Evolutionary conservation across 176 grass and related monocot species (phyloP).

Genomic region (Areca catechu): DNA sequence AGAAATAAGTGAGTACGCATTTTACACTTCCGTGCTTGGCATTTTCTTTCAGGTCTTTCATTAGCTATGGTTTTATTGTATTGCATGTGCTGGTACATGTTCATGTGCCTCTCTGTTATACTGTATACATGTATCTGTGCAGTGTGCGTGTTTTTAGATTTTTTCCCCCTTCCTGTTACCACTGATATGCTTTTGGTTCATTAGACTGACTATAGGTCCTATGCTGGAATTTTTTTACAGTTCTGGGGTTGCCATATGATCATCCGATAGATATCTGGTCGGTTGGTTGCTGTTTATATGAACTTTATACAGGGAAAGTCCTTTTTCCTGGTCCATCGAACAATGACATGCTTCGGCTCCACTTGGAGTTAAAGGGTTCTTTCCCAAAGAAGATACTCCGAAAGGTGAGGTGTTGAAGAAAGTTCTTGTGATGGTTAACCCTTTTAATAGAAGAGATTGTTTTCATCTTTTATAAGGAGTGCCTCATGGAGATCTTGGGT

Average conservation of each 20-base stretch:
- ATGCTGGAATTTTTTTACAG: conserved; percentile 31
- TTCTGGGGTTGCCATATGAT: conserved; percentile 94
- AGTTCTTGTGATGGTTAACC: too few relatives aligned
- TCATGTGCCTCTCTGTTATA: too few relatives aligned
- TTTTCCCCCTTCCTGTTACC: too few relatives aligned
- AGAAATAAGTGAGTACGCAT: conserved; percentile 84
- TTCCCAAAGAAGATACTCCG: conserved; percentile 98
- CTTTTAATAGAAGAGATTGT: too few relatives aligned
- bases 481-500: too few relatives aligned
- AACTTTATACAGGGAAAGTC: conserved; percentile 94
- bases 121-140: too few relatives aligned
- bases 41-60: conserved; percentile 10
- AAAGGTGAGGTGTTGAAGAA: conserved; percentile 41
- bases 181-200: too few relatives aligned
- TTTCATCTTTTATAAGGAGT: too few relatives aligned
- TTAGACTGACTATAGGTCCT: too few relatives aligned
- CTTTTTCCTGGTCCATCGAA: conserved; percentile 90
- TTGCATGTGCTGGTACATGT: conserved; percentile 9
- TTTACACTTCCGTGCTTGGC: conserved; percentile 11
- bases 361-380: conserved; percentile 90
- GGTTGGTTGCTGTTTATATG: conserved; percentile 93
- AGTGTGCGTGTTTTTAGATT: background rate
- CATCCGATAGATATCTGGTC: conserved; percentile 99
- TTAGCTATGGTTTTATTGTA: background rate
- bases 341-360: conserved; percentile 96